These are phyloP conservation scores for Triticum aestivum DNA, from an alignment of 176 grass and related monocot genomes.

Conservation along the genomic window DNA sequence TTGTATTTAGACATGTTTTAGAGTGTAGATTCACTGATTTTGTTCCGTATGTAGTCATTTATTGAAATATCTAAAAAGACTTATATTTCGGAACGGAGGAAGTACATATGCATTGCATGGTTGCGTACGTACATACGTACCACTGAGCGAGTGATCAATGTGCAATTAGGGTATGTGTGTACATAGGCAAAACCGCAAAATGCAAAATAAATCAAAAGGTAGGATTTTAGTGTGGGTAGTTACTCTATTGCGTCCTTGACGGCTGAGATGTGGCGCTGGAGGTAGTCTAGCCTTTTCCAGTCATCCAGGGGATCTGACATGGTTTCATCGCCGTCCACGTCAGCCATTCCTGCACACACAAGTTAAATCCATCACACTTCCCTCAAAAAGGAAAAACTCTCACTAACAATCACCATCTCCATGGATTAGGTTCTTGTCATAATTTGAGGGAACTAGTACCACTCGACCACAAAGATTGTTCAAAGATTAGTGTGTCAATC, in stretches of 20 bases:
- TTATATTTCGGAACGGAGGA: no score
- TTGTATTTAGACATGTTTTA: no score
- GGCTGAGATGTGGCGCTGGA: no score
- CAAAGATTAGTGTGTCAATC: background rate
- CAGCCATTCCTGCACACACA: background rate
- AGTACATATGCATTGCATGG: no score
- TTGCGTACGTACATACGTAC: no score
- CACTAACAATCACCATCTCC: background rate
- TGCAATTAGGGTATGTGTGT: background rate
- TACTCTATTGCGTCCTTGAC: constrained; percentile 9
- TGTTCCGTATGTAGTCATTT: no score
- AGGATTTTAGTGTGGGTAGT: background rate
- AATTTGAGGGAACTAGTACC: background rate
- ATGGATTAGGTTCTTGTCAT: background rate
- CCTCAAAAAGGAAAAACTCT: background rate
- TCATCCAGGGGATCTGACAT: background rate
- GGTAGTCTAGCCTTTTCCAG: background rate
- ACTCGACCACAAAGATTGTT: background rate
- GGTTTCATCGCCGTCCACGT: background rate
- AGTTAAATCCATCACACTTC: background rate
- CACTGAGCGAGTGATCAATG: background rate
- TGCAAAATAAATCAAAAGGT: background rate
- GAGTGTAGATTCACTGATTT: no score
- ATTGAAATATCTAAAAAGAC: no score
- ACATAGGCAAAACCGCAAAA: background rate